These are phyloP conservation scores for Terana coerulea DNA, from an alignment of 768 basidiomycete genomes.

Conservation along the genomic window DNA sequence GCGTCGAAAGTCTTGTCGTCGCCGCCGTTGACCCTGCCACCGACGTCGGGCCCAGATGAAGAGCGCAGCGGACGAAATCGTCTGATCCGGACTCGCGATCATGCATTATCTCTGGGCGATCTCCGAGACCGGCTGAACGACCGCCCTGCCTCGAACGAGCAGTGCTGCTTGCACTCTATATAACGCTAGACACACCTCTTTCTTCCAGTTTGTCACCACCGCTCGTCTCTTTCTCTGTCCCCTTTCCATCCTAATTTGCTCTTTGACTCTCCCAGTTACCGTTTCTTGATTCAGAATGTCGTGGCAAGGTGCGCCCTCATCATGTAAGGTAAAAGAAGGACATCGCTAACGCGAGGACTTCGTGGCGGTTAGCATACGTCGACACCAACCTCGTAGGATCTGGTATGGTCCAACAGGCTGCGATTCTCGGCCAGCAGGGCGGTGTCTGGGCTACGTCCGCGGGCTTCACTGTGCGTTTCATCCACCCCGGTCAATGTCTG, in stretches of 20 bases:
- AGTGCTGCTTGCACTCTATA: constrained; percentile 11
- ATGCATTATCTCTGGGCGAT: constrained; percentile 17
- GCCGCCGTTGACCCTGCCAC: not conserved
- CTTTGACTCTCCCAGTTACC: not conserved
- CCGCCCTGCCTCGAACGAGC: not conserved
- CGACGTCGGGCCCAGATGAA: not conserved
- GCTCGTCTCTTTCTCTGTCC: constrained; percentile 7
- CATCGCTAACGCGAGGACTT: not conserved
- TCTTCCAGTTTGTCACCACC: constrained; percentile 6
- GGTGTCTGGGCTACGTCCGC: constrained; percentile 71
- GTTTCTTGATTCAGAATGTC: constrained; percentile 43
- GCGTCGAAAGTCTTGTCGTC: no score
- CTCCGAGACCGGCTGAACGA: constrained; percentile 10
- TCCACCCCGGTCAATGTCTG: not conserved
- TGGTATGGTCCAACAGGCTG: constrained; percentile 71
- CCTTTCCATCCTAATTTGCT: constrained; percentile 2
- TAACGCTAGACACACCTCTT: constrained; percentile 5
- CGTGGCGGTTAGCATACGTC: constrained; percentile 60
- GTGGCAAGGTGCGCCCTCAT: constrained; percentile 60
- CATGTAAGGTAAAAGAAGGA: not conserved
- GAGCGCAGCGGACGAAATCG: constrained; percentile 1
- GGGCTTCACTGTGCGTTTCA: constrained; percentile 55
- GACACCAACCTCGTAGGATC: constrained; percentile 74
- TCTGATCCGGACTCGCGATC: constrained; percentile 5
- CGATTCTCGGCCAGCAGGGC: constrained; percentile 68